Percentiles rank a stretch among this genome's conserved stretches.
These are phyloP conservation scores for Exophiala calicioides DNA, from an alignment of 2,329 filamentous ascomycete species.

Conservation along the genomic window DNA sequence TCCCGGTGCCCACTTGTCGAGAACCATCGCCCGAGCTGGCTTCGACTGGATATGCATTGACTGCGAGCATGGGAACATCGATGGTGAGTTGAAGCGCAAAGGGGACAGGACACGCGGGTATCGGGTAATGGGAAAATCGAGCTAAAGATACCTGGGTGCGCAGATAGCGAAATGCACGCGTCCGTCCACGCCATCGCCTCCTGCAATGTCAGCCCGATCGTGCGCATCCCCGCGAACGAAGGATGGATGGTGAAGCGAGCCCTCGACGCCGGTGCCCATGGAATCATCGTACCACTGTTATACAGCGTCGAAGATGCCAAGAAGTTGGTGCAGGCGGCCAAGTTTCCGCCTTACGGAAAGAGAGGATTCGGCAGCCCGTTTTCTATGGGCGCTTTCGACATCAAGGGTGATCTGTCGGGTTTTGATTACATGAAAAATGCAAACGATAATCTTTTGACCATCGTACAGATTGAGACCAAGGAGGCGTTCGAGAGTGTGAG, in stretches of 20 bases:
- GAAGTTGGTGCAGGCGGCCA: constrained; percentile 53
- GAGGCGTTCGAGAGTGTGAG: constrained; percentile 42
- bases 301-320: constrained; percentile 56
- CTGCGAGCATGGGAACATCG: constrained; percentile 59
- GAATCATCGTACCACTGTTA: constrained; percentile 57
- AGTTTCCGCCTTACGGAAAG: constrained; percentile 58
- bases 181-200: constrained; percentile 51
- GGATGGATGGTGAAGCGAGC: constrained; percentile 65
- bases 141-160: constrained; percentile 5
- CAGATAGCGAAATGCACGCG: constrained; percentile 54
- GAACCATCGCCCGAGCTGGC: constrained; percentile 54
- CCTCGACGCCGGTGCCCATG: constrained; percentile 61
- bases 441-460: constrained; percentile 55
- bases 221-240: constrained; percentile 57
- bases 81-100: constrained; percentile 45
- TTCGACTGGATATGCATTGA: constrained; percentile 59
- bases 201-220: constrained; percentile 46
- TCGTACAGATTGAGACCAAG: constrained; percentile 48
- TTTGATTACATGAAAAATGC: constrained; percentile 56
- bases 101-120: too few relatives aligned
- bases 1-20: constrained; percentile 55
- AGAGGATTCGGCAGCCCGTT: constrained; percentile 60
- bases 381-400: constrained; percentile 47
- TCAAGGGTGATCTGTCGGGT: constrained; percentile 39
- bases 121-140: neutral